phyloP scores from a whole-genome alignment of 495 filamentous ascomycete genomes.

The Neurospora cerealis region DNA sequence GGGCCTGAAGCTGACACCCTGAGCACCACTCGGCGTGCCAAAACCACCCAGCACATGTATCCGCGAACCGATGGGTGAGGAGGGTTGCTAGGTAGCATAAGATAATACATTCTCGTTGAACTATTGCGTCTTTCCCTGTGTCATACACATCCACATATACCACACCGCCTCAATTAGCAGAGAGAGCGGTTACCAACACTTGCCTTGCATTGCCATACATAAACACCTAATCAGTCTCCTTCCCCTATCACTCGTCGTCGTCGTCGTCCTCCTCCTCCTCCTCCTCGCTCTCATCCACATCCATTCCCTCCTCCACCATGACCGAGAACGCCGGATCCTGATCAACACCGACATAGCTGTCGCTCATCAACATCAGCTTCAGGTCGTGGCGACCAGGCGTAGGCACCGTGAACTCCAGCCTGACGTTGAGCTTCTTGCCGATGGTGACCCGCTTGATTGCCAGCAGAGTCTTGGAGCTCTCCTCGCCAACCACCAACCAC shows the following conservation, averaged over 20 bases:
- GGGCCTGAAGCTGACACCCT: neutral
- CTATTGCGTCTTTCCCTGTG: constrained; percentile 6
- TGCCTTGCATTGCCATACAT: neutral
- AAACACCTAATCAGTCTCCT: neutral
- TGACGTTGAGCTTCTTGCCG: constrained; percentile 61
- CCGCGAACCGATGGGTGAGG: neutral
- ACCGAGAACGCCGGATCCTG: constrained; percentile 86
- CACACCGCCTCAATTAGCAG: neutral
- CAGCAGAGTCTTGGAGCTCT: constrained; percentile 72
- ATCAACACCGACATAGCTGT: constrained; percentile 95
- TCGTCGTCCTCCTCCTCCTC: constrained; percentile 61
- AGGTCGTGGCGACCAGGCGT: constrained; percentile 77
- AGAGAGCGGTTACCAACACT: neutral
- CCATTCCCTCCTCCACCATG: constrained; percentile 82
- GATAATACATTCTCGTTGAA: constrained; percentile 7
- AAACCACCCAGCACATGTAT: neutral
- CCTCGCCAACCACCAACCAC: constrained; percentile 94
- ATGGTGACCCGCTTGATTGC: constrained; percentile 94
- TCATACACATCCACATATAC: constrained; percentile 14
- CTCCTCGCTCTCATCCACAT: constrained; percentile 82
- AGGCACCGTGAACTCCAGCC: constrained; percentile 81
- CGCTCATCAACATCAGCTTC: constrained; percentile 91
- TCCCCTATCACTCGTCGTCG: constrained; percentile 35
- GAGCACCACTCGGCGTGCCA: neutral
- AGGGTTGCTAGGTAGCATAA: neutral